These are phyloP conservation scores for Globisporangium lucens DNA, from an alignment of 352 stramenopile species.

Conservation along the genomic window DNA sequence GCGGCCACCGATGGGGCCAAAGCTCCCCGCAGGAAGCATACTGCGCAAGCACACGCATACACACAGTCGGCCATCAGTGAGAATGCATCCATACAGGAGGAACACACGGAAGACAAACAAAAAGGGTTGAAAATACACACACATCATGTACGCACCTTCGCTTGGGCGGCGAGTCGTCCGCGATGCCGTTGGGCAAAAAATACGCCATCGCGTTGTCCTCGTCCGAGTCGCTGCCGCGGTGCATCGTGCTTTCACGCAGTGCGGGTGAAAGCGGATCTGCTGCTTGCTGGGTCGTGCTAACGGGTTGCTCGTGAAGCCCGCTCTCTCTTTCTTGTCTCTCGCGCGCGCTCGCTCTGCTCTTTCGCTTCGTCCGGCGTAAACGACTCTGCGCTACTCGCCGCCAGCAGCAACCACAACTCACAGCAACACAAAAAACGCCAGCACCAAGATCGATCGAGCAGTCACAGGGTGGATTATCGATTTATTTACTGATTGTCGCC, in stretches of 20 bases:
- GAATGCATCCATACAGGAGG: background rate
- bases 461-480: background rate
- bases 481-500: background rate
- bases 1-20: slow-evolving; percentile 42
- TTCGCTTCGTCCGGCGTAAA: background rate
- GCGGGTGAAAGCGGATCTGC: background rate
- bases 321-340: background rate
- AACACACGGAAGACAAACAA: background rate
- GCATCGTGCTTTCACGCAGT: slow-evolving; percentile 7
- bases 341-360: background rate
- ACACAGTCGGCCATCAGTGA: background rate
- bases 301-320: background rate
- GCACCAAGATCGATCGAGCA: slow-evolving; percentile 4
- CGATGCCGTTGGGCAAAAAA: slow-evolving; percentile 83
- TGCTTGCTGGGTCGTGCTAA: background rate
- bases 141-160: slow-evolving; percentile 33
- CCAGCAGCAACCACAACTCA: background rate
- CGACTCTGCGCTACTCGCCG: background rate
- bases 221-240: slow-evolving; percentile 37
- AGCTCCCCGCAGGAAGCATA: slow-evolving; percentile 26
- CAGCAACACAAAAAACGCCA: slow-evolving; percentile 3
- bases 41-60: background rate
- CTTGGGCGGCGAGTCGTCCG: slow-evolving; percentile 77
- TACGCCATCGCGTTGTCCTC: slow-evolving; percentile 70
- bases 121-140: background rate